phyloP scores from a whole-genome alignment of 164 flowering plant genomes.

The Magnolia kwangsiensis region DNA sequence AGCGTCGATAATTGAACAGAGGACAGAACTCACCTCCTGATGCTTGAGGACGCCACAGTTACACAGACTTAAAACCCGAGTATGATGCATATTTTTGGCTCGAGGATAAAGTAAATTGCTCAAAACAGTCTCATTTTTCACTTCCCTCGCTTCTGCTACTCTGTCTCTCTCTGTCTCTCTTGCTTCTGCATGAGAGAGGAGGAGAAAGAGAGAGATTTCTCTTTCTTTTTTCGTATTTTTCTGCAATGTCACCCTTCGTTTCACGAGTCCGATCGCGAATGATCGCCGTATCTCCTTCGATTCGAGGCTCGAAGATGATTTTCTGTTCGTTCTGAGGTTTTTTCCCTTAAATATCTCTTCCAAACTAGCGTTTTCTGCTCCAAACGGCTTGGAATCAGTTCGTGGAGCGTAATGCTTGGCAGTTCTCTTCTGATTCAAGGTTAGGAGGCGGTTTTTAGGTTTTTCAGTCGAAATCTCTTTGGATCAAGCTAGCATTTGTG shows the following conservation, averaged over 20 bases:
- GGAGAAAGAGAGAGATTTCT: background rate
- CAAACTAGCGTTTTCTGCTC: background rate
- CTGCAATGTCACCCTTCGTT: background rate
- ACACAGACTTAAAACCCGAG: too few relatives aligned
- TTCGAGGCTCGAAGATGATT: background rate
- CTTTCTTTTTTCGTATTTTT: background rate
- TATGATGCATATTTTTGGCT: too few relatives aligned
- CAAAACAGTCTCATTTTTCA: background rate
- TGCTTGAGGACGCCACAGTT: too few relatives aligned
- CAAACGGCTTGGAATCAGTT: background rate
- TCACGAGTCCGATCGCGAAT: background rate
- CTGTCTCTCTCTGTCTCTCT: background rate
- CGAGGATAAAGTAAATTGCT: too few relatives aligned
- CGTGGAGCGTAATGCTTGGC: background rate
- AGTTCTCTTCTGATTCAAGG: background rate
- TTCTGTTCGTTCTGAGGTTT: background rate
- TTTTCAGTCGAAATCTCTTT: background rate
- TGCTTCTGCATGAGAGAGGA: background rate
- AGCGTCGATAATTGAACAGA: too few relatives aligned
- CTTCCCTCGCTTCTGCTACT: background rate
- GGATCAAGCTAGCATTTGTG: too few relatives aligned
- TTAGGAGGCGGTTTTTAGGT: background rate
- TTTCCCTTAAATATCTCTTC: background rate
- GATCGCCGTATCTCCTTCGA: background rate
- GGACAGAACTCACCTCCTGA: too few relatives aligned